These are phyloP conservation scores for Penicillium sp. DNA, from an alignment of 2,329 filamentous ascomycete genomes.

Conservation along the genomic window DNA sequence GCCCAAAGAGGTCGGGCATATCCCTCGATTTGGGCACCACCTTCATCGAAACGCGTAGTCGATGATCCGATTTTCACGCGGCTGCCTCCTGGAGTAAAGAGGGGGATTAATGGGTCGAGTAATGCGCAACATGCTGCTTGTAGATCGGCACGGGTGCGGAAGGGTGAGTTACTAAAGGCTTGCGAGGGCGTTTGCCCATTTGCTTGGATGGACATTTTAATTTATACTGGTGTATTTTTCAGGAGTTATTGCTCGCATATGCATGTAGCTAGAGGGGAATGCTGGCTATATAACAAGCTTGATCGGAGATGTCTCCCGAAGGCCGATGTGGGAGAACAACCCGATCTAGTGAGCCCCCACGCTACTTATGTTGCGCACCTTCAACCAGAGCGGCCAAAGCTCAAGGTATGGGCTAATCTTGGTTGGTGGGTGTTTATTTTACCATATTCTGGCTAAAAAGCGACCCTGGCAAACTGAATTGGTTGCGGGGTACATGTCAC, in stretches of 20 bases:
- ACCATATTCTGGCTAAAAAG: slow-evolving; percentile 1
- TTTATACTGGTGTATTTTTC: neutral
- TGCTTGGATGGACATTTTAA: slow-evolving; percentile 35
- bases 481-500: neutral
- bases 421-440: slow-evolving; percentile 2
- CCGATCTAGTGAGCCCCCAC: neutral
- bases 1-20: slow-evolving; percentile 78
- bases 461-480: neutral
- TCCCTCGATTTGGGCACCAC: slow-evolving; percentile 76
- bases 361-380: neutral
- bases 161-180: slow-evolving; percentile 32
- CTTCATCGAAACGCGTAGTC: slow-evolving; percentile 76
- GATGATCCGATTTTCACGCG: slow-evolving; percentile 71
- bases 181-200: slow-evolving; percentile 35
- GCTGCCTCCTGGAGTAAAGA: slow-evolving; percentile 70
- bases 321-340: neutral
- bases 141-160: slow-evolving; percentile 43
- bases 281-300: neutral
- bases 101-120: slow-evolving; percentile 71
- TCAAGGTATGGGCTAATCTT: neutral
- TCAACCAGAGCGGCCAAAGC: neutral
- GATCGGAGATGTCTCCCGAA: neutral
- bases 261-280: neutral
- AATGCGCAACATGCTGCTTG: slow-evolving; percentile 64
- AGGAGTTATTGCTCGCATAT: neutral